Conservation (phyloP, 116 monocot species). For the Posidonia oceanica region DNA sequence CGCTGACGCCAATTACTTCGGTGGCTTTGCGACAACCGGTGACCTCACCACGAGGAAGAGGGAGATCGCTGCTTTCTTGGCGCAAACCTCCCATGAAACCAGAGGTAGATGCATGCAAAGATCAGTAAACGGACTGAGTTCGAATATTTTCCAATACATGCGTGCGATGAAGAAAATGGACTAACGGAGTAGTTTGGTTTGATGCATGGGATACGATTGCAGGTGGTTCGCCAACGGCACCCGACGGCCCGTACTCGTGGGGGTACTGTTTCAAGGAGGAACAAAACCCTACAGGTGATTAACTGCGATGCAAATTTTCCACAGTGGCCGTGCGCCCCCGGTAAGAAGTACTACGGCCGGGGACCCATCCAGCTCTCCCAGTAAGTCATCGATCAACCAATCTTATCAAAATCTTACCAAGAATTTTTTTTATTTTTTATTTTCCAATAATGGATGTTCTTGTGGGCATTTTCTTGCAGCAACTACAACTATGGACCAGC, state of each 20-base stretch:
- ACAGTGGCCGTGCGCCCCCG: slow-evolving; percentile 27
- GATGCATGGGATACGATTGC: too few relatives aligned
- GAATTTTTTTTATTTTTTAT: too few relatives aligned
- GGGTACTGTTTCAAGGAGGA: slow-evolving; percentile 34
- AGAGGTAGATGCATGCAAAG: too few relatives aligned
- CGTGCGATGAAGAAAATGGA: too few relatives aligned
- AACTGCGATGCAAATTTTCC: slow-evolving; percentile 18
- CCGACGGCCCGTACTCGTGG: slow-evolving; percentile 26
- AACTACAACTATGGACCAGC: slow-evolving; percentile 40
- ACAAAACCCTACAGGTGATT: background rate
- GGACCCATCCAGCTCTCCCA: slow-evolving; percentile 23
- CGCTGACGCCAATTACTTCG: slow-evolving; percentile 21
- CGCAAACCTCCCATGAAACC: slow-evolving; percentile 39
- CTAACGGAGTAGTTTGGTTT: too few relatives aligned
- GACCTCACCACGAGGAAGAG: slow-evolving; percentile 12
- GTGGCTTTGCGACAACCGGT: slow-evolving; percentile 24
- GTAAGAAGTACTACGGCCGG: slow-evolving; percentile 30
- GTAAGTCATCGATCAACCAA: too few relatives aligned
- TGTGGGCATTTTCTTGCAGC: slow-evolving; percentile 9
- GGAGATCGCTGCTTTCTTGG: slow-evolving; percentile 50
- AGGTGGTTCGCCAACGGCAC: slow-evolving; percentile 26
- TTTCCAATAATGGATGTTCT: too few relatives aligned
- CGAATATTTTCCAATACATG: too few relatives aligned
- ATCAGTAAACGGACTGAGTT: too few relatives aligned
- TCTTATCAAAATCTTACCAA: too few relatives aligned